A percentile compares a stretch with the other conserved stretches of the same genome.
phyloP scores from a whole-genome alignment of 345 rosid species.

The Limnanthes douglasii region DNA sequence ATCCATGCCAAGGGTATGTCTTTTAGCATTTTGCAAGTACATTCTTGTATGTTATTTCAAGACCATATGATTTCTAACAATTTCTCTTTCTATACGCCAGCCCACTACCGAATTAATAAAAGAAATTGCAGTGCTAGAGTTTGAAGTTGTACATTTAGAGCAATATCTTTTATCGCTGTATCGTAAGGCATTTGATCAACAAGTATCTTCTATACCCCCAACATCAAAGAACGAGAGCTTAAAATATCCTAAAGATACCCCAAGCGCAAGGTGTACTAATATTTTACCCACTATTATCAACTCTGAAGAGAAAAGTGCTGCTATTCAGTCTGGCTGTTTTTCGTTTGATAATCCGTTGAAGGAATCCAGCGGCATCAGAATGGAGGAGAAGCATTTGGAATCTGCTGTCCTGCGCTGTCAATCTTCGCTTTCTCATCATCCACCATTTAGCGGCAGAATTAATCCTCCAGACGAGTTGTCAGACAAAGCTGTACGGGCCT shows the following conservation, averaged over 20 bases:
- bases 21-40: constrained; percentile 3
- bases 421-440: constrained; percentile 53
- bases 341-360: constrained; percentile 17
- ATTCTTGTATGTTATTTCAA: constrained; percentile 4
- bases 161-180: constrained; percentile 85
- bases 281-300: constrained; percentile 21
- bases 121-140: constrained; percentile 74
- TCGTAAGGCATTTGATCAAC: constrained; percentile 76
- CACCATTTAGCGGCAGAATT: constrained; percentile 29
- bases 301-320: constrained; percentile 20
- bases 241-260: constrained; percentile 31
- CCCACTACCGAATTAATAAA: constrained; percentile 73
- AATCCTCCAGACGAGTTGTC: constrained; percentile 42
- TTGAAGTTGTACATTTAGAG: constrained; percentile 84
- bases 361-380: constrained; percentile 15
- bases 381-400: constrained; percentile 28
- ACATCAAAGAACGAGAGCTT: constrained; percentile 26
- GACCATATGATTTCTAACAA: constrained; percentile 1
- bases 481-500: constrained; percentile 44
- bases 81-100: constrained; percentile 19
- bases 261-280: constrained; percentile 20
- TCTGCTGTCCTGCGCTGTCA: constrained; percentile 62
- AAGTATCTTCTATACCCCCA: constrained; percentile 32
- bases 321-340: constrained; percentile 13
- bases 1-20: constrained; percentile 52